Conservation (phyloP, 352 stramenopile species). For the Globisporangium nunn region DNA sequence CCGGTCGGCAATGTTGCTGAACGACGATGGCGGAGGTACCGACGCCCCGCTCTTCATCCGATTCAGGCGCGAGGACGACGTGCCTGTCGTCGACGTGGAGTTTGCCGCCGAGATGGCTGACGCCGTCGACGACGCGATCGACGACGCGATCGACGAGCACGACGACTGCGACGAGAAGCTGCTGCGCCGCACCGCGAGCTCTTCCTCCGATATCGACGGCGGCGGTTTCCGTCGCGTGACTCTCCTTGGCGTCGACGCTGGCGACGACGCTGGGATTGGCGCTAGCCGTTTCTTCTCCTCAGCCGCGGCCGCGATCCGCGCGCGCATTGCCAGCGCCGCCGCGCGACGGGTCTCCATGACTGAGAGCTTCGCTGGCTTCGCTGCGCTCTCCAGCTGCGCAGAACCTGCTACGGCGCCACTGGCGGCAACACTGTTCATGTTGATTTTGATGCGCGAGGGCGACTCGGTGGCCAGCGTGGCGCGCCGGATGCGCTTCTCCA, state of each 20-base stretch:
- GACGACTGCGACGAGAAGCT: slow-evolving; percentile 49
- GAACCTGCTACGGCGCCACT: not conserved
- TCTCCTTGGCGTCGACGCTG: slow-evolving; percentile 3
- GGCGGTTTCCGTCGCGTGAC: slow-evolving; percentile 3
- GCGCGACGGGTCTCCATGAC: slow-evolving; percentile 21
- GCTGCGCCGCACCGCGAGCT: slow-evolving; percentile 35
- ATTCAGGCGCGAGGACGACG: slow-evolving; percentile 2
- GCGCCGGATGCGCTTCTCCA: slow-evolving; percentile 11
- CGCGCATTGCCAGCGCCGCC: slow-evolving; percentile 27
- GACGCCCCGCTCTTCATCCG: slow-evolving; percentile 6
- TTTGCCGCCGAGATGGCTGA: slow-evolving; percentile 11
- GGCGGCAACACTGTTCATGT: not conserved
- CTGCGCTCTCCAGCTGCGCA: not conserved
- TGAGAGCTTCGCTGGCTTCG: slow-evolving; percentile 22
- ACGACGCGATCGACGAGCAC: slow-evolving; percentile 26
- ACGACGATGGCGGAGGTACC: slow-evolving; percentile 6
- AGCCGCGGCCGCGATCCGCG: slow-evolving; percentile 19
- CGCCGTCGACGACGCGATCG: slow-evolving; percentile 11
- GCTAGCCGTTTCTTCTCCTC: slow-evolving; percentile 21
- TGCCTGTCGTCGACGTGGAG: slow-evolving; percentile 9
- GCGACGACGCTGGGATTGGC: slow-evolving; percentile 6
- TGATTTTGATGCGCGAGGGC: slow-evolving; percentile 9
- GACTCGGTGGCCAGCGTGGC: slow-evolving; percentile 8
- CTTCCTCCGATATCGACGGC: slow-evolving; percentile 30
- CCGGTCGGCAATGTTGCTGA: slow-evolving; percentile 13